Base-by-base conservation (phyloP, 1,139 yeast species). In the Lipomyces yarrowii region DNA sequence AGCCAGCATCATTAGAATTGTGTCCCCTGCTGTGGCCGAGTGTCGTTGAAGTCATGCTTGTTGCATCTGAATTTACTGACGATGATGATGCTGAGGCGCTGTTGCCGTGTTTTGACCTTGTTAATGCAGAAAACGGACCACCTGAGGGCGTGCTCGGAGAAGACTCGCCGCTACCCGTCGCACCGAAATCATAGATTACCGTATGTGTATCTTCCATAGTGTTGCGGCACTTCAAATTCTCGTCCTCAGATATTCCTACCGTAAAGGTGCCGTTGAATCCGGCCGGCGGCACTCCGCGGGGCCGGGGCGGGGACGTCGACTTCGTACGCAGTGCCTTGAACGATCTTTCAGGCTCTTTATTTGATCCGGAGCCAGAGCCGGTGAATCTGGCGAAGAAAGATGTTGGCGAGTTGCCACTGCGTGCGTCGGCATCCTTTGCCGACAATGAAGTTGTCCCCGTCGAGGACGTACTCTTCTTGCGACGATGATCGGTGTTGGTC, bases 121-220 rank as follows among this genome's bases (percentile, higher is more conserved):
- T 52, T 15, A 52, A 30, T 15, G 33, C 55, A 23, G 33, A 23
- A 23, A 52, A 52, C 32, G 55, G 55, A 23, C 48, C n/a, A 21
- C 48, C n/a, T 21, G 21, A 42, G 5, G 23, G 10, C 23, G 48
- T 42, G 8, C 18, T 42, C 3, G n/a, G n/a, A 15, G n/a, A 5
- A 15, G 48, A 18, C 18, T 21, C 48, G 21, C 48, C 48, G 23
- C 59, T 56, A 8, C 8, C 15, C 64, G 90, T 78, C 72, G 91
- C 96, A 37, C 94, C 96, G 80, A 90, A 94, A 78, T 94, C 92
- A 73, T 96, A 94, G 57, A 92, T 92, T 74, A 90, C 91, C 0
- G 96, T 90, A 76, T 94, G 98, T 11, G 96, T 96, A 77, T 94
- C 99, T 76, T 94, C 99, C 99, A 94, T 94, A 57, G 92, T 87